These are phyloP conservation scores for Trichoderma orchidacearum DNA, from an alignment of 495 filamentous ascomycete genomes.

Conservation along the genomic window DNA sequence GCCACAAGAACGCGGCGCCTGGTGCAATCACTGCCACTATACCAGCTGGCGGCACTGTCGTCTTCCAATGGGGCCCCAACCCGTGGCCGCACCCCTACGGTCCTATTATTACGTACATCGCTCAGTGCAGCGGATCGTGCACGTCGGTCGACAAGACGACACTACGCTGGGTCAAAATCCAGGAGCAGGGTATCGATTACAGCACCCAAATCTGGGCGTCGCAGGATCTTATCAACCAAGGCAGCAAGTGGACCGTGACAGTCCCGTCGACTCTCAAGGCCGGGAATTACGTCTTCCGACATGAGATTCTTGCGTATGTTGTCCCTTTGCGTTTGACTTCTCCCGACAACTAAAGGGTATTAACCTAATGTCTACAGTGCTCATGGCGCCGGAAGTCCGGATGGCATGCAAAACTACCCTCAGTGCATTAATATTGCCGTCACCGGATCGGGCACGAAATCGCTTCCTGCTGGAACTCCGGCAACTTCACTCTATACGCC, in stretches of 20 bases:
- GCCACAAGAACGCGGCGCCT: constrained; percentile 20
- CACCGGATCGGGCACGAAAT: constrained; percentile 42
- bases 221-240: constrained; percentile 25
- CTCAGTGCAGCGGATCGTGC: constrained; percentile 19
- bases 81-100: constrained; percentile 16
- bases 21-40: constrained; percentile 16
- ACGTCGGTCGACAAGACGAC: constrained; percentile 15
- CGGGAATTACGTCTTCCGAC: constrained; percentile 55
- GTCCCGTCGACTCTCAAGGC: constrained; percentile 41
- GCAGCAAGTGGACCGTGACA: constrained; percentile 46
- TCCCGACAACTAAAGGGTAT: background rate
- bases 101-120: constrained; percentile 20
- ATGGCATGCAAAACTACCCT: constrained; percentile 57
- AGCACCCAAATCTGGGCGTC: constrained; percentile 13
- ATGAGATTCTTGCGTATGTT: constrained; percentile 47
- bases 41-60: constrained; percentile 12
- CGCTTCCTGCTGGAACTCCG: constrained; percentile 13
- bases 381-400: constrained; percentile 33
- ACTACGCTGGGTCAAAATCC: constrained; percentile 27
- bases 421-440: constrained; percentile 54
- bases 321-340: background rate
- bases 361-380: constrained; percentile 8
- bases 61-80: constrained; percentile 13
- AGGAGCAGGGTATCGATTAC: constrained; percentile 16
- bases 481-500: constrained; percentile 6